Base-by-base conservation (phyloP, 2,329 filamentous ascomycete genomes). In the Penicillium sp. region DNA sequence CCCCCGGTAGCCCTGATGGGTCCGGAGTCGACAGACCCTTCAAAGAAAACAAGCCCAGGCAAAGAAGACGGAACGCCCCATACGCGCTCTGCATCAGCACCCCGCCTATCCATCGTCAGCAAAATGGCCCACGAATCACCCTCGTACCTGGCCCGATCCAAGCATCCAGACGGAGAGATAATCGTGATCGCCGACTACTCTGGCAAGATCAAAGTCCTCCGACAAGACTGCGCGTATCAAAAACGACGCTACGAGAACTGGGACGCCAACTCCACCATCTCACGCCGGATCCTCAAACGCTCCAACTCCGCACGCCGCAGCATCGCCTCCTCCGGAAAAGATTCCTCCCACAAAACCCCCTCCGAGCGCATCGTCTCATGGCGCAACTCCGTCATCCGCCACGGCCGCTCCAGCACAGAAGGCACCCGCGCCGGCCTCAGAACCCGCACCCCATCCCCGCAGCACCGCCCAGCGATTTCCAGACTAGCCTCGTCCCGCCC, bases 201-300 rank as follows among this genome's bases (percentile, higher is more conserved):
- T 0, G 94, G 94, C 36, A 84, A 86, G 27, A 94, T 99, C 76
- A 97, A 97, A 71, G 89, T 97, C 0, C 97, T 97, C 70, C 85
- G 94, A 21, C 93, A 97, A 73, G 94, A 99, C 71, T 97, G 93
- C 70, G 94, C 93, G 0, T 91, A 84, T 65, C 75, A 81, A 48
- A 96, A 96, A 74, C 87, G 93, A 5, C 83, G 85, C 54, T 83
- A 87, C 56, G 90, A 92, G 54, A 84, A 82, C 38, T 93, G 88
- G 88, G 91, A 96, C 64, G 86, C 87, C 0, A 83, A 84, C 1
- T 93, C 89, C 16, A 85, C 85, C 8, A 89, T 96, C 65, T 92
- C 90, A 10, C 86, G 85, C 62, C 87, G 85, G 65, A 75, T 90
- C 46, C 74, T 83, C 13, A 71, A 74, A 10, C 76, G 80, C 43